These are phyloP conservation scores for Wickerhamiella siamensis DNA, from an alignment of 805 yeast genomes.

Conservation along the genomic window DNA sequence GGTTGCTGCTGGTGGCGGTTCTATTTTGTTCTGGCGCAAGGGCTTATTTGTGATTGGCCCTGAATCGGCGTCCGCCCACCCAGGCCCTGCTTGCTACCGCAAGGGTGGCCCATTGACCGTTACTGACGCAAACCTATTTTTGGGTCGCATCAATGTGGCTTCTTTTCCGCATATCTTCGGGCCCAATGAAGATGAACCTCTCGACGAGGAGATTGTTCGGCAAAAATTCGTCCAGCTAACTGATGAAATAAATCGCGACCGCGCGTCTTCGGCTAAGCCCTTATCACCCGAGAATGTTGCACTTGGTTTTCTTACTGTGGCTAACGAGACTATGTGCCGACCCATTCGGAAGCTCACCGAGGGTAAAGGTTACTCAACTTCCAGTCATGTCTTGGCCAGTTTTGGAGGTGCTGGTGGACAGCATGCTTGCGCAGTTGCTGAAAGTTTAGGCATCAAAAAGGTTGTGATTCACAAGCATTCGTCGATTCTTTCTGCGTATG, in stretches of 20 bases:
- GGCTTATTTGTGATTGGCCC: conserved; percentile 76
- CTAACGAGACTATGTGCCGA: conserved; percentile 81
- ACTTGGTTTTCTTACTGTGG: conserved; percentile 65
- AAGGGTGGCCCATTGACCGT: conserved; percentile 75
- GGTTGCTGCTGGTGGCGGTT: conserved; percentile 79
- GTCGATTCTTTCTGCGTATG: conserved; percentile 74
- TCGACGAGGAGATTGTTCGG: conserved; percentile 42
- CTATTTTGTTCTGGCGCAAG: conserved; percentile 49
- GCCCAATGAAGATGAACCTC: conserved; percentile 56
- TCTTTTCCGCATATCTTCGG: conserved; percentile 75
- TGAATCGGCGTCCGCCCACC: conserved; percentile 75
- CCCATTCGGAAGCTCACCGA: conserved; percentile 78
- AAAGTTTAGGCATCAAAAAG: conserved; percentile 48
- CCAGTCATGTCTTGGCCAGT: conserved; percentile 58
- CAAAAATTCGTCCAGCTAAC: conserved; percentile 42
- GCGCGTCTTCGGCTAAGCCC: conserved; percentile 26
- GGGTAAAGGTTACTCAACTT: conserved; percentile 58
- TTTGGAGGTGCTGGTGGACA: conserved; percentile 96
- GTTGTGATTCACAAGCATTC: conserved; percentile 71
- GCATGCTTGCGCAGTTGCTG: conserved; percentile 67
- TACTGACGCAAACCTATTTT: conserved; percentile 66
- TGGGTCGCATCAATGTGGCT: conserved; percentile 61
- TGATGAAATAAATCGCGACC: conserved; percentile 38
- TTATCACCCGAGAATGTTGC: conserved; percentile 59
- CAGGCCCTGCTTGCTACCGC: conserved; percentile 80